These are phyloP conservation scores for Blastocrithidia nonstop DNA, from an alignment of 208 protist genomes.

Conservation along the genomic window DNA sequence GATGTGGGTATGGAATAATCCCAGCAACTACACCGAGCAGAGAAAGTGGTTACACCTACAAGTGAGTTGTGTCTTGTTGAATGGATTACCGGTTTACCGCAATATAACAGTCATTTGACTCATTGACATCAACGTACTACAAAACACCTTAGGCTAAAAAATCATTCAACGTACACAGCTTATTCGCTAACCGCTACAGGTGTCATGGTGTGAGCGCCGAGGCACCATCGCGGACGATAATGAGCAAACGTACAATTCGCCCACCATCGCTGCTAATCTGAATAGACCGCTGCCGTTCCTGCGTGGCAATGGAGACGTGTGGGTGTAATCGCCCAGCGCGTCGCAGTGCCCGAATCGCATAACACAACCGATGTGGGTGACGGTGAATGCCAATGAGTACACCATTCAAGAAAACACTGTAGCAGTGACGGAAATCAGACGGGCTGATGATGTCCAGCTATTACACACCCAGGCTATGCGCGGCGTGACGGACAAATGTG, in stretches of 20 bases:
- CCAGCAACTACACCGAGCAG: constrained; percentile 86
- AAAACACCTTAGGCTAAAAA: constrained; percentile 88
- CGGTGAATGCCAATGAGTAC: constrained; percentile 76
- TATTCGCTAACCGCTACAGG: constrained; percentile 32
- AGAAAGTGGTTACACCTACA: constrained; percentile 86
- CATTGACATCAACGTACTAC: constrained; percentile 99
- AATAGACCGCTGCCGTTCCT: constrained; percentile 59
- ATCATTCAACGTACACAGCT: constrained; percentile 65
- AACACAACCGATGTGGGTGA: constrained; percentile 61
- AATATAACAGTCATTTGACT: constrained; percentile 96
- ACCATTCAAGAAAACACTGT: constrained; percentile 77
- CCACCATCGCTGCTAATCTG: constrained; percentile 80
- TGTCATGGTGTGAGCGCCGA: constrained; percentile 43
- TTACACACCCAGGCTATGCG: constrained; percentile 68
- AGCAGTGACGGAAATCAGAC: constrained; percentile 46
- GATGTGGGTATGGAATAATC: constrained; percentile 99
- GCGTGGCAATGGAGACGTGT: constrained; percentile 70
- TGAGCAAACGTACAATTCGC: constrained; percentile 64
- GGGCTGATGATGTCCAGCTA: constrained; percentile 64
- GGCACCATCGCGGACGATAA: constrained; percentile 42
- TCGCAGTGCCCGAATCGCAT: constrained; percentile 51
- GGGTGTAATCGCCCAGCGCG: constrained; percentile 66
- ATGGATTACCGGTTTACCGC: constrained; percentile 88
- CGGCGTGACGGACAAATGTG: constrained; percentile 45
- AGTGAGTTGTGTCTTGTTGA: constrained; percentile 77